Evolutionary conservation across 73 alveolate species (phyloP).

Genomic region (Halteria grandinella): DNA sequence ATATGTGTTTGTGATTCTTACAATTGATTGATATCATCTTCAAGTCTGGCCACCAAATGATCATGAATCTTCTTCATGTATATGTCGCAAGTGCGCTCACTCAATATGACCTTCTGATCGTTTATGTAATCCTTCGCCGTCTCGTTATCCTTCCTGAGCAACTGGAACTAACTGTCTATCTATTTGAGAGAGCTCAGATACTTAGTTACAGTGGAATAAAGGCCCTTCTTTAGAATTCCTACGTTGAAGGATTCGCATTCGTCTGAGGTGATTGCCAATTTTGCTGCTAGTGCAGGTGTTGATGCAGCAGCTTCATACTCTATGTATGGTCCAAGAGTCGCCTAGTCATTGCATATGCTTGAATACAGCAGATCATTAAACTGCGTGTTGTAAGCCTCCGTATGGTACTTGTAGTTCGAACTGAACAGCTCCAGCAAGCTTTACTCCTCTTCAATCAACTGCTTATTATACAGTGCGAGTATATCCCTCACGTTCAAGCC

Average conservation of each 20-base stretch:
- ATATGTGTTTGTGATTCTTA: too few relatives aligned
- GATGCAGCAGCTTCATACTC: too few relatives aligned
- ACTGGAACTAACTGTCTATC: background rate
- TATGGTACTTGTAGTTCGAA: background rate
- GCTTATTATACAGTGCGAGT: background rate
- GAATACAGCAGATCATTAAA: constrained; percentile 8
- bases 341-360: background rate
- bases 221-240: constrained; percentile 53
- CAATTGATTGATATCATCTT: constrained; percentile 22
- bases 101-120: background rate
- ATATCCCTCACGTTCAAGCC: background rate
- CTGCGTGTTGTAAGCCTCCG: constrained; percentile 8
- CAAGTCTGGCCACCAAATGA: background rate
- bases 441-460: constrained; percentile 7
- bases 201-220: constrained; percentile 39
- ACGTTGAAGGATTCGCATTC: constrained; percentile 30
- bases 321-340: too few relatives aligned
- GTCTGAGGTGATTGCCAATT: too few relatives aligned
- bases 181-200: constrained; percentile 11
- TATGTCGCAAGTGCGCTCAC: constrained; percentile 31
- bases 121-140: constrained; percentile 4
- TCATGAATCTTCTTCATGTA: constrained; percentile 25
- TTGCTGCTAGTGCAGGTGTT: too few relatives aligned
- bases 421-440: constrained; percentile 1
- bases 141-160: background rate